Percentiles rank a stretch among this genome's conserved stretches.
These are phyloP conservation scores for Gaeumannomyces tritici DNA, from an alignment of 2,329 filamentous ascomycete species.

Conservation along the genomic window DNA sequence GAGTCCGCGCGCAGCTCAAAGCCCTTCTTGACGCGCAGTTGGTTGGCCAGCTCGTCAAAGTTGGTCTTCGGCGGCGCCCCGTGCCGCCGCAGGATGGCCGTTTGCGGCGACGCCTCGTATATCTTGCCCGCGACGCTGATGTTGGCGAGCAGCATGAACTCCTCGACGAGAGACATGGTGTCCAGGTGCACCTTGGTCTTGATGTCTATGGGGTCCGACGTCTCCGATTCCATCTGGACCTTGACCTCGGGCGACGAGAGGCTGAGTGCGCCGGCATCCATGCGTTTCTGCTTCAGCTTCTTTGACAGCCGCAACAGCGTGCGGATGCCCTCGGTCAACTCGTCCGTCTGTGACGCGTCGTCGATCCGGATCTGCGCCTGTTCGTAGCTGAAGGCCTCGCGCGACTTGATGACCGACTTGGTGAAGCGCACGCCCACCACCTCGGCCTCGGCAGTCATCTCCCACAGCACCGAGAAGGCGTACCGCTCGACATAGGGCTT, in stretches of 20 bases:
- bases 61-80: slow-evolving; percentile 88
- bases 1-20: slow-evolving; percentile 76
- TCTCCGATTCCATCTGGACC: slow-evolving; percentile 90
- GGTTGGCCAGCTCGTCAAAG: slow-evolving; percentile 87
- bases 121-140: slow-evolving; percentile 87
- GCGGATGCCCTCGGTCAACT: slow-evolving; percentile 83
- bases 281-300: slow-evolving; percentile 87
- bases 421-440: slow-evolving; percentile 82
- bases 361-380: slow-evolving; percentile 91
- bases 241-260: slow-evolving; percentile 97
- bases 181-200: slow-evolving; percentile 91
- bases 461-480: slow-evolving; percentile 81
- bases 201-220: slow-evolving; percentile 90
- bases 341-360: slow-evolving; percentile 76
- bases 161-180: slow-evolving; percentile 95
- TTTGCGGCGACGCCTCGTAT: slow-evolving; percentile 87
- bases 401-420: slow-evolving; percentile 94
- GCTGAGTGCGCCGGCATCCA: slow-evolving; percentile 91
- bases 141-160: slow-evolving; percentile 99
- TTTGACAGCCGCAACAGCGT: slow-evolving; percentile 80
- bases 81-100: slow-evolving; percentile 86
- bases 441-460: slow-evolving; percentile 75
- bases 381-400: slow-evolving; percentile 97
- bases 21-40: slow-evolving; percentile 78
- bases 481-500: slow-evolving; percentile 97